Base-by-base conservation (phyloP, 2,329 filamentous ascomycete genomes). In the Epichloe sibirici region DNA sequence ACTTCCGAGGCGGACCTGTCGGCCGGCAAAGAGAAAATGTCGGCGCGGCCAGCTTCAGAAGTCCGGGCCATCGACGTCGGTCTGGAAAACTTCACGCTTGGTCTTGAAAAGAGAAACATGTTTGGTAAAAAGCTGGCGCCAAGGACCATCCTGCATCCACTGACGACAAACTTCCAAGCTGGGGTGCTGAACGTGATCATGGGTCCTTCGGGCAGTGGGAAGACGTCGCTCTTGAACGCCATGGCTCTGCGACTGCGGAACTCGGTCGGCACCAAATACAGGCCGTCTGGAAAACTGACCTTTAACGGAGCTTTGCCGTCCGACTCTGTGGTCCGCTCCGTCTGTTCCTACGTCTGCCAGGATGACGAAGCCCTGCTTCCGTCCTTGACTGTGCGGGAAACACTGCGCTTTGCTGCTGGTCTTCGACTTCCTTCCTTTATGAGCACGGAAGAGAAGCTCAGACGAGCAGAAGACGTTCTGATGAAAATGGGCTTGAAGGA, bases 401-500 rank as follows among this genome's bases (percentile, higher is more conserved):
- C 85, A 0, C 71, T 90, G 1, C 75, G 72, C 1, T 87, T 86
- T 62, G 81, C 86, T 2, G 86, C 86, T 3, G 82, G 83, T 1
- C 71, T 90, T 13, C 77, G 86, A 5, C 73, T 90, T 3, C 85
- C 86, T 0, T 75, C 76, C 0, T 87, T 81, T 69, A 86, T 89
- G 83, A 79, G 76, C 23, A 81, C 74, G 44, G 73, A 76, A 3
- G 81, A 89, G 57, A 90, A 89, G 66, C 66, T 76, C 53, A 74
- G 74, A 17, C 76, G 82, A 2, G 86, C 86, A 0, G 85, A 90
- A 58, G 82, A 86, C 15, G 79, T 89, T 0, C 67, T 90, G 2
- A 64, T 86, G 15, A 88, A 88, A 62, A 82, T 90, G 77, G 86
- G 86, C 0, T 67, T 90, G 4, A 88, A 88, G 59, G 86, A 90